Evolutionary conservation across 495 filamentous ascomycete genomes (phyloP).

Genomic region (Tirmania nivea): DNA sequence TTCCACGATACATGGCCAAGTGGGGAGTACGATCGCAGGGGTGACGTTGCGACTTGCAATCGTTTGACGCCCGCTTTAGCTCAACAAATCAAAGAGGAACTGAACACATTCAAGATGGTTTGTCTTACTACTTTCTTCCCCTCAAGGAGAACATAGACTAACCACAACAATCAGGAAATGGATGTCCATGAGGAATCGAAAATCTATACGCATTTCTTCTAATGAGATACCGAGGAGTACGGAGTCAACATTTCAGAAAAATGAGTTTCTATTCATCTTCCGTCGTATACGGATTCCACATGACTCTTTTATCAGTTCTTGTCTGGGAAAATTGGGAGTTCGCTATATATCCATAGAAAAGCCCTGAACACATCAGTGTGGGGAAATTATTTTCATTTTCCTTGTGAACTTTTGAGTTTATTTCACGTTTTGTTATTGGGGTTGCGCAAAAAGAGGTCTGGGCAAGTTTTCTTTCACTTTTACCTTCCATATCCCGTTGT

Average conservation of each 20-base stretch:
- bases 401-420: constrained; percentile 8
- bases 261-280: constrained; percentile 9
- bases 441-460: constrained; percentile 4
- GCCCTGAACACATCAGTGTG: no score
- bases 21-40: constrained; percentile 85
- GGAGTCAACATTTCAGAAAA: constrained; percentile 6
- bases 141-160: constrained; percentile 10
- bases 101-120: constrained; percentile 99
- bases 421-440: constrained; percentile 12
- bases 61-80: constrained; percentile 89
- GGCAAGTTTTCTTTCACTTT: background rate
- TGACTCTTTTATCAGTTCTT: no score
- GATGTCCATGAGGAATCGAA: constrained; percentile 97
- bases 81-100: constrained; percentile 97
- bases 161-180: constrained; percentile 62
- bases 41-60: constrained; percentile 95
- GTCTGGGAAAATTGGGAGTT: no score
- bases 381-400: constrained; percentile 5
- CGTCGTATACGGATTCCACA: background rate
- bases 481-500: background rate
- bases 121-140: constrained; percentile 16
- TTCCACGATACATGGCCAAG: constrained; percentile 94
- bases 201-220: constrained; percentile 99
- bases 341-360: no score
- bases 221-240: constrained; percentile 20